phyloP scores from a whole-genome alignment of 257 asterid genomes.

The Rubia yunnanensis region DNA sequence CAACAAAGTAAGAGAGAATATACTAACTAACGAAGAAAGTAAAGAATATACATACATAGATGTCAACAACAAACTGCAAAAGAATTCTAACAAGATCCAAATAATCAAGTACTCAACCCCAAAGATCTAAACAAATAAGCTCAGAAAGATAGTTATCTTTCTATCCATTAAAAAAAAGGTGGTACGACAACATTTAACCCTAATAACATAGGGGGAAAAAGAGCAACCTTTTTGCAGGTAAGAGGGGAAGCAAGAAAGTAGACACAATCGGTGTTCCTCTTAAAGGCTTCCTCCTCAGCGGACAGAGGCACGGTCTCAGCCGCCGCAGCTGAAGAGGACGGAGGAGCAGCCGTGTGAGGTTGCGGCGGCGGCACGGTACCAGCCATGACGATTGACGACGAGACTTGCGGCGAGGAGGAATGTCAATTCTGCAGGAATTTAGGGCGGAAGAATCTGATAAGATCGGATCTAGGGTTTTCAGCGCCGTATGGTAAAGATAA shows the following conservation, averaged over 20 bases:
- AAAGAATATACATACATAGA: no score
- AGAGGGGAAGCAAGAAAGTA: slow-evolving; percentile 63
- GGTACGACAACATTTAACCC: background rate
- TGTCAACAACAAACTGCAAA: background rate
- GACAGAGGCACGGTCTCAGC: slow-evolving; percentile 8
- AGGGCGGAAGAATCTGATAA: background rate
- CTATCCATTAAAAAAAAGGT: background rate
- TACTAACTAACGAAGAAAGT: background rate
- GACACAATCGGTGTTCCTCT: slow-evolving; percentile 58
- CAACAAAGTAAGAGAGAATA: background rate
- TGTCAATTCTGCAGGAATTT: no score
- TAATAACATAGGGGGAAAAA: background rate
- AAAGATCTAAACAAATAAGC: background rate
- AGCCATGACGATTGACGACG: slow-evolving; percentile 15
- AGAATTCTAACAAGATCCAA: slow-evolving; percentile 8
- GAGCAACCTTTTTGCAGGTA: slow-evolving; percentile 52
- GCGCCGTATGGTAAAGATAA: slow-evolving; percentile 6
- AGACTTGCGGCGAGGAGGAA: no score
- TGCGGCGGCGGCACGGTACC: slow-evolving; percentile 16
- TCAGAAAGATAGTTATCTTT: background rate
- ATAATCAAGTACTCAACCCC: background rate
- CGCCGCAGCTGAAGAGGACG: background rate
- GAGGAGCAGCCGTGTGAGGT: slow-evolving; percentile 4
- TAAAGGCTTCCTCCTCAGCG: slow-evolving; percentile 49
- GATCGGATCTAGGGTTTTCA: slow-evolving; percentile 23